Percentiles rank a stretch among this genome's conserved stretches.
Conservation (phyloP, 495 filamentous ascomycete species). For the Aspergillus nidulans region DNA sequence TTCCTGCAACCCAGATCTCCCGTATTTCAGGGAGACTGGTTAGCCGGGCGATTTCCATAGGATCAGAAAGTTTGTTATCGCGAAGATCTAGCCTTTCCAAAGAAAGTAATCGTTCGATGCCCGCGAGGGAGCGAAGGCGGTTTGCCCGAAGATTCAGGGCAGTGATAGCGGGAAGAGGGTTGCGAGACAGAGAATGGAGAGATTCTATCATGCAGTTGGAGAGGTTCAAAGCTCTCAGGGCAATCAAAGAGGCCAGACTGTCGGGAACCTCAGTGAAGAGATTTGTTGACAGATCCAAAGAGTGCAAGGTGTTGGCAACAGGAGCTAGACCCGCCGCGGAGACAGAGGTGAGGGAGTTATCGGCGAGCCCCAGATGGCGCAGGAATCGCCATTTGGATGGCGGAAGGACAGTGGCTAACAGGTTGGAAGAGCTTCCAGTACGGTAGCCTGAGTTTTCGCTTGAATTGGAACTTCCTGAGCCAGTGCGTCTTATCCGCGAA, state of each 20-base stretch:
- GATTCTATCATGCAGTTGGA: slow-evolving; percentile 97
- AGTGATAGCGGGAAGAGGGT: slow-evolving; percentile 87
- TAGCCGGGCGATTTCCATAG: slow-evolving; percentile 82
- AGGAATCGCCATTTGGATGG: slow-evolving; percentile 91
- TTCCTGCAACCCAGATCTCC: slow-evolving; percentile 85
- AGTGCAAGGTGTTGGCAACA: slow-evolving; percentile 79
- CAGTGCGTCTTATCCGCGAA: slow-evolving; percentile 74
- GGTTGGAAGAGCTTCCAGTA: slow-evolving; percentile 67
- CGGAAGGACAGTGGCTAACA: slow-evolving; percentile 62
- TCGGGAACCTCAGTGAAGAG: slow-evolving; percentile 89
- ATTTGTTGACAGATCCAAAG: slow-evolving; percentile 87
- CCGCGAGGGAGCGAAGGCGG: slow-evolving; percentile 80
- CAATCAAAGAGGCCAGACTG: slow-evolving; percentile 72
- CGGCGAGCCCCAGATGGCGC: slow-evolving; percentile 82
- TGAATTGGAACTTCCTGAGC: slow-evolving; percentile 88
- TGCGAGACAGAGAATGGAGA: slow-evolving; percentile 78
- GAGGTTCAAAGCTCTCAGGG: slow-evolving; percentile 82
- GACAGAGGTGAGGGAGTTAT: slow-evolving; percentile 82
- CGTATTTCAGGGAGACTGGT: slow-evolving; percentile 86
- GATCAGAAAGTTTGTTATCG: slow-evolving; percentile 87
- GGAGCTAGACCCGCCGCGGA: slow-evolving; percentile 69
- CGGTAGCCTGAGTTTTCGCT: slow-evolving; percentile 68
- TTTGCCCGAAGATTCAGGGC: slow-evolving; percentile 90
- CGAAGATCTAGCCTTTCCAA: slow-evolving; percentile 86
- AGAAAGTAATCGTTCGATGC: slow-evolving; percentile 82